Evolutionary conservation across 176 grass and related monocot species (phyloP), one percentile per base, ranked within the genome.

Genomic region (Avena sativa): DNA sequence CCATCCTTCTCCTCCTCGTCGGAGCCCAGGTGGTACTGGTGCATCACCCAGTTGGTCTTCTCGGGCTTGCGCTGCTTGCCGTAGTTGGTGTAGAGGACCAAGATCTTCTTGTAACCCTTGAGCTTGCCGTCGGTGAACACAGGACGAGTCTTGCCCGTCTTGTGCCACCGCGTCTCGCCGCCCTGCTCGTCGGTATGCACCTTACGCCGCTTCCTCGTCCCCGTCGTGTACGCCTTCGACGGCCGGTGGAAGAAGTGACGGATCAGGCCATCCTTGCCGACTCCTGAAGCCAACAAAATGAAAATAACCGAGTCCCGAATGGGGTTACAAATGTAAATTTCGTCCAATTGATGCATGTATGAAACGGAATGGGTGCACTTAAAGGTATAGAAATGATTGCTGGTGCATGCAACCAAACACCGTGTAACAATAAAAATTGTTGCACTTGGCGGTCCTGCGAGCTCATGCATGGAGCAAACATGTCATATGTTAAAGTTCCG

Each of bases 31-130:
- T 99, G 97, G 73, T 99, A 99, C 81, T 99, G 97, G 44, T 99
- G 97, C 97, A 99, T 99, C 65, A 99, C 94, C 97, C 97, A 99
- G 87, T 96, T 99, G 11, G 97, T 99, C 85, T 99, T 99, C 89
- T 99, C 94, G 0, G 97, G 97, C 86, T 99, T 99, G 48, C 97
- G 92, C 94, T 99, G 92, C 91, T 99, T 97, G 38, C 97, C 97
- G 77, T 99, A 99, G 88, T 99, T 99, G 60, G 97, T 94, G 87
- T 99, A 99, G 91, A 99, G 97, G 47, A 99, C 97, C 8, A 99
- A 86, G 75, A 99, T 99, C 89, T 99, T 99, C 86, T 99, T 99
- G 91, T 93, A 99, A 0, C 97, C 97, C 74, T 79, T 93, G 40
- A 93, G 87, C 55, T 88, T 87, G 21, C 92, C 94, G 20, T 21